Conservation (phyloP, 192 early-diverging fungal species). For the Entomortierella parvispora region DNA sequence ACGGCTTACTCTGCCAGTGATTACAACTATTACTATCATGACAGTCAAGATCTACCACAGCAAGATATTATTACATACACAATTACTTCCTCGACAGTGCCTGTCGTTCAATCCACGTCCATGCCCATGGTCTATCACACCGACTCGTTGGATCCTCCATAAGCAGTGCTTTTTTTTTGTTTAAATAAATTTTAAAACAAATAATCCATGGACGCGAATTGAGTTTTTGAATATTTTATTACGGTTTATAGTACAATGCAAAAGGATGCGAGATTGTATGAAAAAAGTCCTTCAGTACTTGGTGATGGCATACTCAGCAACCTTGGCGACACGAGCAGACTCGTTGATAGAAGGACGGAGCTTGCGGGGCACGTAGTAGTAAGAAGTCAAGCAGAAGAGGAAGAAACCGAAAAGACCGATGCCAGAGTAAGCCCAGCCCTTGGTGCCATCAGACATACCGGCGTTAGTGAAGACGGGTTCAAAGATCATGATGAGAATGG, state of each 20-base stretch:
- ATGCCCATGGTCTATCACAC: no score
- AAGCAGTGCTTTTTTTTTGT: not conserved
- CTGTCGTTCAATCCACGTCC: no score
- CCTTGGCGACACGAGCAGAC: slow-evolving; percentile 44
- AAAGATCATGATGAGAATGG: slow-evolving; percentile 42
- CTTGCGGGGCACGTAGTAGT: slow-evolving; percentile 43
- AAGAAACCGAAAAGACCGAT: slow-evolving; percentile 47
- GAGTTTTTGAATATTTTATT: no score
- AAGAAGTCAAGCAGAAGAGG: slow-evolving; percentile 29
- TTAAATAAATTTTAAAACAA: not conserved
- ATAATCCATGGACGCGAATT: not conserved
- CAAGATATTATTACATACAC: no score
- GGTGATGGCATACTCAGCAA: slow-evolving; percentile 28
- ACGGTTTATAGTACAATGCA: not conserved
- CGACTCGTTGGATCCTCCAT: no score
- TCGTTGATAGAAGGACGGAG: slow-evolving; percentile 47
- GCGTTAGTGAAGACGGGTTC: slow-evolving; percentile 26
- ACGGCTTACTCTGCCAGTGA: no score
- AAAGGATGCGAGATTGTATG: not conserved
- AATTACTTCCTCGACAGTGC: no score
- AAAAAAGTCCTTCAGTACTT: slow-evolving; percentile 9
- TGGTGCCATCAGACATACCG: slow-evolving; percentile 8
- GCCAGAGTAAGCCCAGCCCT: slow-evolving; percentile 42
- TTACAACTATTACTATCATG: no score
- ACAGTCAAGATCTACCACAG: no score